phyloP scores from a whole-genome alignment of 2,329 filamentous ascomycete species.

The Talaromyces sp. region DNA sequence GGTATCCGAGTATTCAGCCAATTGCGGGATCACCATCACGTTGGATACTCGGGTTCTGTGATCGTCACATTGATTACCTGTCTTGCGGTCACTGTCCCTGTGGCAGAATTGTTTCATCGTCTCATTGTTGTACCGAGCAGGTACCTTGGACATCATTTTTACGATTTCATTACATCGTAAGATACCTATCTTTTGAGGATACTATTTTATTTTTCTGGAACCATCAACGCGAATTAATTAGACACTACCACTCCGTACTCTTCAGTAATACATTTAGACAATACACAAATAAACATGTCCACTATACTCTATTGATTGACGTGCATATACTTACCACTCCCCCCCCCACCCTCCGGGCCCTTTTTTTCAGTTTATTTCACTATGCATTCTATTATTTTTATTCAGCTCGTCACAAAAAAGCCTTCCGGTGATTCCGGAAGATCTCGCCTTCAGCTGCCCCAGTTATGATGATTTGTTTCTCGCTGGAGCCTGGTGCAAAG shows the following conservation, averaged over 20 bases:
- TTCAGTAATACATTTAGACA: neutral
- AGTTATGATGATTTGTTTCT: neutral
- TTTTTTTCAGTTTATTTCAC: neutral
- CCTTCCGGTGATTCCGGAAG: neutral
- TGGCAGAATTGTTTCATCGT: conserved; percentile 8
- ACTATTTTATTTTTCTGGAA: neutral
- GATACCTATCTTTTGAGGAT: neutral
- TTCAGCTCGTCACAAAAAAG: neutral
- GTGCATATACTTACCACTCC: neutral
- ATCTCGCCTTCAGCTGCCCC: neutral
- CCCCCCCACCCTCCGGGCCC: neutral
- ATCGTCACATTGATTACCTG: conserved; percentile 9
- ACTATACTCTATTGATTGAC: neutral
- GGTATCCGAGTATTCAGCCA: conserved; percentile 24
- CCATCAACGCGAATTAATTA: neutral
- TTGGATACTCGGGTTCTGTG: conserved; percentile 5
- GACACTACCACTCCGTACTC: neutral
- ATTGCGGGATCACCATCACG: neutral
- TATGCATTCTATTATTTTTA: no score
- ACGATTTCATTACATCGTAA: conserved; percentile 8
- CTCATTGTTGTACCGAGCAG: conserved; percentile 6
- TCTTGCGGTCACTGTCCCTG: conserved; percentile 3
- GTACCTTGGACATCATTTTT: conserved; percentile 9
- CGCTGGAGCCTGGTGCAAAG: no score
- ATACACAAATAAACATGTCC: neutral